Conservation (phyloP, 2,329 filamentous ascomycete genomes). For the Cercospora berteroae region DNA sequence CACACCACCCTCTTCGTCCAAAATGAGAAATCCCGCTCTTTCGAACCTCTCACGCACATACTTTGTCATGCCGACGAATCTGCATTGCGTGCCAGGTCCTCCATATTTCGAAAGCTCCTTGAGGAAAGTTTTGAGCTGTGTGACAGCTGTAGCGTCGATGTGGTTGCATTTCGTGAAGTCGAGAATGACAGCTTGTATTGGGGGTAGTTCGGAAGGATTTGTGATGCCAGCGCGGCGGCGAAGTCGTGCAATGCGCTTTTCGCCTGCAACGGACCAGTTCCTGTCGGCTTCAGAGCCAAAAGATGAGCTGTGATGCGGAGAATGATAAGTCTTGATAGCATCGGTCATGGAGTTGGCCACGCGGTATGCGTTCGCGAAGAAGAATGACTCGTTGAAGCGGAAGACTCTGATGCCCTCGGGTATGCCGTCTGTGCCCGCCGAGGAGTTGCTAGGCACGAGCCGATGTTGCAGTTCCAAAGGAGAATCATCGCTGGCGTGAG, state of each 20-base stretch:
- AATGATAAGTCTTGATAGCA: slow-evolving; percentile 49
- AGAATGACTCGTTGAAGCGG: slow-evolving; percentile 56
- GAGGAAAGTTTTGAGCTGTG: slow-evolving; percentile 50
- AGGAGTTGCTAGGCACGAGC: slow-evolving; percentile 11
- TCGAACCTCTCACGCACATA: slow-evolving; percentile 37
- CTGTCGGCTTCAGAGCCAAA: slow-evolving; percentile 43
- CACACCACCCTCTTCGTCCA: slow-evolving; percentile 20
- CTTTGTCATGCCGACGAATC: slow-evolving; percentile 51
- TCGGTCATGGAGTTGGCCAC: slow-evolving; percentile 53
- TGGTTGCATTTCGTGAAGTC: slow-evolving; percentile 55
- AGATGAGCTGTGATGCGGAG: slow-evolving; percentile 41
- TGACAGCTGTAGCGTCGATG: slow-evolving; percentile 55
- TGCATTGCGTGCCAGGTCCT: slow-evolving; percentile 47
- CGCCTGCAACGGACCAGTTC: slow-evolving; percentile 56
- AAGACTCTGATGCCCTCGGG: slow-evolving; percentile 56
- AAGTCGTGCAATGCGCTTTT: slow-evolving; percentile 49
- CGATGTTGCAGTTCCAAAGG: slow-evolving; percentile 19
- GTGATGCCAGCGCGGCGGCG: slow-evolving; percentile 43
- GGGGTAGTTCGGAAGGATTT: slow-evolving; percentile 35
- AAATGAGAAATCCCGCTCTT: slow-evolving; percentile 24
- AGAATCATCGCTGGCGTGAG: slow-evolving; percentile 25
- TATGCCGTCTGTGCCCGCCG: slow-evolving; percentile 25
- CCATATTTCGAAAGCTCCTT: slow-evolving; percentile 52
- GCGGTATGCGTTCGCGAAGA: slow-evolving; percentile 61
- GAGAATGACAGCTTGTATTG: slow-evolving; percentile 51